These are phyloP conservation scores for Globisporangium megalacanthum DNA, from an alignment of 352 stramenopile genomes.

Conservation along the genomic window DNA sequence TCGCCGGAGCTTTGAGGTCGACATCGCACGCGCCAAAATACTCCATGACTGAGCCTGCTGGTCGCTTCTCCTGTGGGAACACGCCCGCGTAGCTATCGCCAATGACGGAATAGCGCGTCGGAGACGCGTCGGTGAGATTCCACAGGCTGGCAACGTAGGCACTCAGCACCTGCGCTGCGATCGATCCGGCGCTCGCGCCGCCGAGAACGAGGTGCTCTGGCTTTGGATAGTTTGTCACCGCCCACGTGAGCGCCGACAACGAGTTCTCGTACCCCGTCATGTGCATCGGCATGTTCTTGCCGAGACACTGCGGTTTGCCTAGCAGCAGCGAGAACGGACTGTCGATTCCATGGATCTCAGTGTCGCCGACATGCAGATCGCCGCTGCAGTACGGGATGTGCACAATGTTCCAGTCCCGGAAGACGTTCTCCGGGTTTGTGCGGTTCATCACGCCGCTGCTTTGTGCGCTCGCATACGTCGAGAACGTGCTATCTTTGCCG, in stretches of 20 bases:
- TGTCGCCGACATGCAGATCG: constrained; percentile 37
- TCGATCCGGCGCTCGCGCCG: constrained; percentile 27
- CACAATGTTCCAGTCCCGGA: constrained; percentile 45
- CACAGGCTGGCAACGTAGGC: constrained; percentile 29
- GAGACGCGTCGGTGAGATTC: constrained; percentile 26
- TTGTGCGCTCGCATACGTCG: constrained; percentile 17
- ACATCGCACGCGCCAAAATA: constrained; percentile 30
- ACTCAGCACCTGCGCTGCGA: constrained; percentile 29
- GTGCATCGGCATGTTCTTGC: constrained; percentile 25
- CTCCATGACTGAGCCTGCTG: constrained; percentile 20
- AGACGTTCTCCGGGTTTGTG: constrained; percentile 30
- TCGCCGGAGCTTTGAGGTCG: constrained; percentile 15
- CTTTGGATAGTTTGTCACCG: constrained; percentile 29
- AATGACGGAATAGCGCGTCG: constrained; percentile 29
- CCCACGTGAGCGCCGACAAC: constrained; percentile 29
- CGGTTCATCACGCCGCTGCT: constrained; percentile 33
- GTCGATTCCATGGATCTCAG: not conserved
- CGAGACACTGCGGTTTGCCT: constrained; percentile 14
- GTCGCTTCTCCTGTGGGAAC: constrained; percentile 19
- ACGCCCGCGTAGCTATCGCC: constrained; percentile 41
- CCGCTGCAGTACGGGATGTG: constrained; percentile 47
- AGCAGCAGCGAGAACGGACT: constrained; percentile 15
- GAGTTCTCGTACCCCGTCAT: constrained; percentile 33
- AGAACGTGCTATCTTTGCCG: constrained; percentile 20
- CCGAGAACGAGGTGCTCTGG: constrained; percentile 27